phyloP scores from a whole-genome alignment of 768 basidiomycete genomes.

The Podaxis sp. region DNA sequence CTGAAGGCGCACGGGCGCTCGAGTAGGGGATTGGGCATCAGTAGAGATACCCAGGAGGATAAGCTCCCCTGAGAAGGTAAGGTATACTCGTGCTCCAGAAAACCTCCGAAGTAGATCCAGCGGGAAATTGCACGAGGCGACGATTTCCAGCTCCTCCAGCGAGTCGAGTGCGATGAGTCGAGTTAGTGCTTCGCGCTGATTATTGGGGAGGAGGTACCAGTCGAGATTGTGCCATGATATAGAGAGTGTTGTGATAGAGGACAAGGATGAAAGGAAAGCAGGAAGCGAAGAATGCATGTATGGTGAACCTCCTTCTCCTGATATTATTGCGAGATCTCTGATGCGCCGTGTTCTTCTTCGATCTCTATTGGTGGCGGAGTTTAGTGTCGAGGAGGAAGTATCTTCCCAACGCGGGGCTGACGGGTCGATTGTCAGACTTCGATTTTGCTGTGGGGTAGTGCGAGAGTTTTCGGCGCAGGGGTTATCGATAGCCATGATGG shows the following conservation, averaged over 20 bases:
- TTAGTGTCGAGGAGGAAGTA: background rate
- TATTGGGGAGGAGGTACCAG: background rate
- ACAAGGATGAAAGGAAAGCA: conserved; percentile 1
- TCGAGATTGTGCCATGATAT: conserved; percentile 10
- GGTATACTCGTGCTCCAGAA: background rate
- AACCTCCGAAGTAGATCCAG: conserved; percentile 10
- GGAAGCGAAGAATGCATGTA: conserved; percentile 7
- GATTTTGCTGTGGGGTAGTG: background rate
- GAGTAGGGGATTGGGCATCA: background rate
- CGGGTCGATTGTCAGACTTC: conserved; percentile 1
- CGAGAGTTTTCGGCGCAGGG: background rate
- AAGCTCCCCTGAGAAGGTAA: background rate
- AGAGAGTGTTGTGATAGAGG: background rate
- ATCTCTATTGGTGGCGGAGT: background rate
- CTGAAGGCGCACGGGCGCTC: background rate
- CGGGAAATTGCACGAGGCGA: conserved; percentile 8
- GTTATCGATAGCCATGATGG: background rate
- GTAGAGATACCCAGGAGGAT: background rate
- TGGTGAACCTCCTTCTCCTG: background rate
- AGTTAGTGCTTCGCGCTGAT: background rate
- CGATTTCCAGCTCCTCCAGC: conserved; percentile 1
- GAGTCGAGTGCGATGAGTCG: background rate
- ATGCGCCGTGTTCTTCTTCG: background rate
- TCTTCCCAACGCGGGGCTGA: background rate
- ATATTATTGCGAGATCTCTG: background rate